phyloP scores from a whole-genome alignment of 2,329 filamentous ascomycete genomes.

The Aureobasidium mangrovei region DNA sequence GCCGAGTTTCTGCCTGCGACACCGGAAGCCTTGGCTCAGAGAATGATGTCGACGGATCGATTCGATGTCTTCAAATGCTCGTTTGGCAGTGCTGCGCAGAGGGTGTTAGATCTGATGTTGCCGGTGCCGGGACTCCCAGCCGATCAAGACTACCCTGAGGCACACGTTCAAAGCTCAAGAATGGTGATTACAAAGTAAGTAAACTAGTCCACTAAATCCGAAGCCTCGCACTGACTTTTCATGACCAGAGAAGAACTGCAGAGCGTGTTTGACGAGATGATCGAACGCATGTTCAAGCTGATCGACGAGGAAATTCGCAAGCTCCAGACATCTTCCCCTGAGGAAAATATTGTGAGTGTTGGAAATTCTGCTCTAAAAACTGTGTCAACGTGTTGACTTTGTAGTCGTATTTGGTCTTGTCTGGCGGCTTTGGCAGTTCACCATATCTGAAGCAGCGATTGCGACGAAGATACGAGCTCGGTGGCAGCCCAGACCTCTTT shows the following conservation, averaged over 20 bases:
- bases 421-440: conserved; percentile 36
- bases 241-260: conserved; percentile 25
- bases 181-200: conserved; percentile 26
- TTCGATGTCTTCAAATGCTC: conserved; percentile 36
- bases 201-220: too few species aligned
- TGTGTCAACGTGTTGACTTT: not conserved
- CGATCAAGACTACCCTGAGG: conserved; percentile 26
- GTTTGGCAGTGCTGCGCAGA: conserved; percentile 26
- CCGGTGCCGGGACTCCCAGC: conserved; percentile 27
- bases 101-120: conserved; percentile 8
- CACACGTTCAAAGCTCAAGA: conserved; percentile 27
- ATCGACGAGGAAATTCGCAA: conserved; percentile 29
- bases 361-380: too few species aligned
- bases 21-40: conserved; percentile 15
- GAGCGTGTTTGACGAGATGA: conserved; percentile 29
- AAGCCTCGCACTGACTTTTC: too few species aligned
- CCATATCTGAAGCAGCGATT: conserved; percentile 33
- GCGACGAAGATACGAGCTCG: conserved; percentile 25
- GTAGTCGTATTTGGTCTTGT: conserved; percentile 31
- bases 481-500: conserved; percentile 8
- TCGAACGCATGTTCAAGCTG: conserved; percentile 27
- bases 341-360: conserved; percentile 22
- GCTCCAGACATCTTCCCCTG: conserved; percentile 24
- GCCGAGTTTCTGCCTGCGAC: not conserved
- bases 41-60: conserved; percentile 31